Evolutionary conservation across 805 yeast species (phyloP), one percentile per base, ranked within the genome.

Genomic region (Priceomyces medius): DNA sequence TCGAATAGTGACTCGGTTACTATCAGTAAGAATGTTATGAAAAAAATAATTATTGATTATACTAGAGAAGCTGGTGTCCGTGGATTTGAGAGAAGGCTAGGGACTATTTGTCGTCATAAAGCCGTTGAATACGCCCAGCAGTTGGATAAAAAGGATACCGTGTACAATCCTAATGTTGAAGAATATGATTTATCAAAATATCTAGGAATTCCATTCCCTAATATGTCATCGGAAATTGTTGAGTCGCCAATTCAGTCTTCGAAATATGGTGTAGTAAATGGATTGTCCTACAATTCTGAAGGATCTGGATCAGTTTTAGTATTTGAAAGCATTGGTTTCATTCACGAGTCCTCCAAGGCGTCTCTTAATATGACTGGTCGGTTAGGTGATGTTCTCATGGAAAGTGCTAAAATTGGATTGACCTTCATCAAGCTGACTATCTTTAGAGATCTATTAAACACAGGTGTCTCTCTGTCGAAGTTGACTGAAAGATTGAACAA

Each of bases 41-140:
- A 76, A 51, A 73, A 74, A 37, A 66, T 88, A 36, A 83, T 88
- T 19, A 67, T 79, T 2, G 77, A 75, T 47, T 88, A 88, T 56
- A 85, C 95, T 0, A 70, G 90, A 40, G 97, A 88, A 59, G 79
- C 95, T 0, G 97, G 97, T 3, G 95, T 88, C 14, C 74, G 97
- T 51, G 80, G 77, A 44, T 69, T 89, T 45, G 96, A 88, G 54
- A 72, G 96, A 33, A 73, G 75, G 42, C 68, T 89, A 40, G 89
- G 89, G 0, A 73, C 87, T 0, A 71, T 89, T 20, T 88, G 95
- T 53, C 75, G 97, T 39, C 82, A 79, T 45, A 85, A 85, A 54
- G 95, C 96, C 0, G 88, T 87, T 34, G 89, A 85, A 55, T 78
- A 67, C 52, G 66, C 81, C 23, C 63, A 63, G 28, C 46, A 49